Evolutionary conservation across 176 grass and related monocot genomes (phyloP).

Genomic region (Cenchrus purpureus): DNA sequence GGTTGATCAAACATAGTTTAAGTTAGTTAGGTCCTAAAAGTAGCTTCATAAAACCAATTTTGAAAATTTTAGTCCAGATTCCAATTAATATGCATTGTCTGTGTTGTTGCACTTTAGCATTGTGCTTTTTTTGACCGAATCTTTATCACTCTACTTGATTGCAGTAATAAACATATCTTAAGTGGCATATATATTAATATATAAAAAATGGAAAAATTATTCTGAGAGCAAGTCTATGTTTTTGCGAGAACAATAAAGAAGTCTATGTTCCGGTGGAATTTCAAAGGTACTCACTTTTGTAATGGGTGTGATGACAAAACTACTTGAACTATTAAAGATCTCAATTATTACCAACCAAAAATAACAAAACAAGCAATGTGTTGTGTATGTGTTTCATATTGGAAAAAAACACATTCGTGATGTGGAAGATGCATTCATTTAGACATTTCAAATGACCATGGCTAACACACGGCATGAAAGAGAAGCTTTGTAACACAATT

Average conservation of each 20-base stretch:
- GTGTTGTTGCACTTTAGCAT: neutral
- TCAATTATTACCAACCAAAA: no score
- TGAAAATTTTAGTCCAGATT: neutral
- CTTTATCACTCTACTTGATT: neutral
- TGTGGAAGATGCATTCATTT: no score
- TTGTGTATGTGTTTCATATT: no score
- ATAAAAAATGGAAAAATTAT: neutral
- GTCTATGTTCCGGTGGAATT: no score
- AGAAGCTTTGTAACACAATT: no score
- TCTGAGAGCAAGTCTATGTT: neutral
- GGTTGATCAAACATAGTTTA: neutral
- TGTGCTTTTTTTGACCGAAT: neutral
- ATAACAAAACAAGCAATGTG: no score
- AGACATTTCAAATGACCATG: no score
- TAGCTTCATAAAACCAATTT: neutral
- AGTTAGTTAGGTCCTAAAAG: neutral
- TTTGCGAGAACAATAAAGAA: neutral
- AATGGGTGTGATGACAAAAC: no score
- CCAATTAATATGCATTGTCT: neutral
- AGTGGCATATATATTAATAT: neutral
- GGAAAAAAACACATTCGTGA: no score
- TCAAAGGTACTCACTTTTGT: no score
- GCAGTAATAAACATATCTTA: neutral
- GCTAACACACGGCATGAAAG: no score
- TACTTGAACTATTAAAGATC: no score